Conservation (phyloP, 306 rosid genomes). For the Alnus rubra region DNA sequence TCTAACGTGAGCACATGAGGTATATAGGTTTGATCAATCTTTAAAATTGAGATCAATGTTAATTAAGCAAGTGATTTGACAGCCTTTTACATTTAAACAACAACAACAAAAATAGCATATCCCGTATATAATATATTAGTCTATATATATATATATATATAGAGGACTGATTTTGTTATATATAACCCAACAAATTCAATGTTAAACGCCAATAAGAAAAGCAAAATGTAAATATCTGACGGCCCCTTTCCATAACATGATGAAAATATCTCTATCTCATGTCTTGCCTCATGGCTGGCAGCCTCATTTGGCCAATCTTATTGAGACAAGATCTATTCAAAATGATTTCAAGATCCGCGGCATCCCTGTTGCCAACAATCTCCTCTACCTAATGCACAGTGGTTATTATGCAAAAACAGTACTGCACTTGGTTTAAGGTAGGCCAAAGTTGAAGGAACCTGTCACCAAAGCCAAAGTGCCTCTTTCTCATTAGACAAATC, state of each 20-base stretch:
- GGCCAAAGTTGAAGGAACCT: slow-evolving; percentile 13
- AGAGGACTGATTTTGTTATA: not conserved
- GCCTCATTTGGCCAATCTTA: not conserved
- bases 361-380: not conserved
- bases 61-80: too few species aligned
- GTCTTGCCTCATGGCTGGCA: not conserved
- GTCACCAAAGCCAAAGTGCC: not conserved
- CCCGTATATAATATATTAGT: too few species aligned
- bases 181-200: not conserved
- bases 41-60: too few species aligned
- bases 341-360: not conserved
- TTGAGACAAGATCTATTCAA: not conserved
- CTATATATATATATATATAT: too few species aligned
- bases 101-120: too few species aligned
- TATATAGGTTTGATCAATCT: too few species aligned
- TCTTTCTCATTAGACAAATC: slow-evolving; percentile 43
- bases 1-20: too few species aligned
- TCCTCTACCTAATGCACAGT: not conserved
- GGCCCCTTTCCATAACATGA: too few species aligned
- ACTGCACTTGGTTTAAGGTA: slow-evolving; percentile 24
- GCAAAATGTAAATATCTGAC: not conserved
- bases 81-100: too few species aligned
- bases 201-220: not conserved
- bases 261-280: too few species aligned
- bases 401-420: not conserved